Evolutionary conservation across 345 rosid species (phyloP).

Genomic region (Boechera divaricarpa): DNA sequence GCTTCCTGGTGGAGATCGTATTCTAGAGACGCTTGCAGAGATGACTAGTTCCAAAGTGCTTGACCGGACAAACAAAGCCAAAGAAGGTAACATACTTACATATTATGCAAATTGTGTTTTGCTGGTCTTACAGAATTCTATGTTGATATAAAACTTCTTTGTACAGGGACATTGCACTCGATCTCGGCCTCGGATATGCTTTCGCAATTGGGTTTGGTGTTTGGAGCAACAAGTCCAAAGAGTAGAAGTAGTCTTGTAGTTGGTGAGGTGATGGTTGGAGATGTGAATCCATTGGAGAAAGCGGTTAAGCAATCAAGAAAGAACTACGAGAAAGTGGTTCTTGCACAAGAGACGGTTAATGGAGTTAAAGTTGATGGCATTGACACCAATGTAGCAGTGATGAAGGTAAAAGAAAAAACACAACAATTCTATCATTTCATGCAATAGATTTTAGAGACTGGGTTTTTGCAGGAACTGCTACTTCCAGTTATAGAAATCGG

Average conservation of each 20-base stretch:
- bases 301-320: constrained; percentile 79
- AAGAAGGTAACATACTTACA: constrained; percentile 39
- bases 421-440: neutral
- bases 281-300: constrained; percentile 76
- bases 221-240: constrained; percentile 65
- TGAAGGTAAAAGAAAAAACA: constrained; percentile 67
- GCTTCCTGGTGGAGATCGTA: constrained; percentile 97
- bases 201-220: constrained; percentile 73
- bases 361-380: constrained; percentile 94
- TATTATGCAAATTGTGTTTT: neutral
- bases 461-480: constrained; percentile 69
- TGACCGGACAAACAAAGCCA: constrained; percentile 51
- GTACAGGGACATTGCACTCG: constrained; percentile 55
- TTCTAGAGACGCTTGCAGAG: constrained; percentile 83
- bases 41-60: constrained; percentile 59
- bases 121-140: neutral
- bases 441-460: neutral
- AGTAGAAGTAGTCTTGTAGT: constrained; percentile 57
- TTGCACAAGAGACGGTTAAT: constrained; percentile 84
- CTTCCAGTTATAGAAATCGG: constrained; percentile 72
- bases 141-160: neutral
- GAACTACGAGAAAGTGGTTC: constrained; percentile 74
- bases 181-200: constrained; percentile 76
- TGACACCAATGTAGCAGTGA: constrained; percentile 93
- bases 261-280: constrained; percentile 91